Conservation (phyloP, 148 eudicot genomes). For the Chenopodium quinoa region DNA sequence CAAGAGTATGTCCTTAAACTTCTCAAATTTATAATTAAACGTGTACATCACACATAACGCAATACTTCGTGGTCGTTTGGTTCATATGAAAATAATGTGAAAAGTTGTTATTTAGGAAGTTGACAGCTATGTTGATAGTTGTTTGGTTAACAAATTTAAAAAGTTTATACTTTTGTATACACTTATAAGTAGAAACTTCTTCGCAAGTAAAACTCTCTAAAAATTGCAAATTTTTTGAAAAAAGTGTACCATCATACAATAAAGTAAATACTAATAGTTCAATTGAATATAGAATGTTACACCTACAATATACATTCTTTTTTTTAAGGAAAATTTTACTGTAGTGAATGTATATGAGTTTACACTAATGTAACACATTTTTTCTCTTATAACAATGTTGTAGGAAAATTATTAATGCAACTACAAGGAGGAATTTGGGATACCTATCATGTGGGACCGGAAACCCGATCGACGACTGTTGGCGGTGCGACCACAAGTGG, state of each 20-base stretch:
- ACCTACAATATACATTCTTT: not conserved
- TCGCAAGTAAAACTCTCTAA: not conserved
- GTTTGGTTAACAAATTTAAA: not conserved
- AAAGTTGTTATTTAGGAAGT: not conserved
- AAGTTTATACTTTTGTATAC: too few relatives aligned
- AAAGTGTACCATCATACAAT: not conserved
- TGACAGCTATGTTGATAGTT: not conserved
- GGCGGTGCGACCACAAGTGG: conserved; percentile 76
- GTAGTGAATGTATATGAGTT: not conserved
- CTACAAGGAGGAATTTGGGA: conserved; percentile 46
- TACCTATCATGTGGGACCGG: conserved; percentile 67
- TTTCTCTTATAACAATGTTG: not conserved
- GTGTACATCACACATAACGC: not conserved
- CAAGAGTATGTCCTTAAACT: conserved; percentile 37
- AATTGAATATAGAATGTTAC: not conserved
- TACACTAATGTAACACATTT: not conserved
- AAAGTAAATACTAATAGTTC: not conserved
- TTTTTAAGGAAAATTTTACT: too few relatives aligned
- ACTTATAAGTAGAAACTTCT: too few relatives aligned
- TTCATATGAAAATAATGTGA: too few relatives aligned
- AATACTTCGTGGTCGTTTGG: not conserved
- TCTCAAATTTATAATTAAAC: too few relatives aligned
- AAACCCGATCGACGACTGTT: conserved; percentile 81
- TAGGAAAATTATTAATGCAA: conserved; percentile 49
- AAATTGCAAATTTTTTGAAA: too few relatives aligned